Evolutionary conservation across 768 basidiomycete species (phyloP), one percentile per base, ranked within the genome.

Genomic region (Tulasnella sp.): DNA sequence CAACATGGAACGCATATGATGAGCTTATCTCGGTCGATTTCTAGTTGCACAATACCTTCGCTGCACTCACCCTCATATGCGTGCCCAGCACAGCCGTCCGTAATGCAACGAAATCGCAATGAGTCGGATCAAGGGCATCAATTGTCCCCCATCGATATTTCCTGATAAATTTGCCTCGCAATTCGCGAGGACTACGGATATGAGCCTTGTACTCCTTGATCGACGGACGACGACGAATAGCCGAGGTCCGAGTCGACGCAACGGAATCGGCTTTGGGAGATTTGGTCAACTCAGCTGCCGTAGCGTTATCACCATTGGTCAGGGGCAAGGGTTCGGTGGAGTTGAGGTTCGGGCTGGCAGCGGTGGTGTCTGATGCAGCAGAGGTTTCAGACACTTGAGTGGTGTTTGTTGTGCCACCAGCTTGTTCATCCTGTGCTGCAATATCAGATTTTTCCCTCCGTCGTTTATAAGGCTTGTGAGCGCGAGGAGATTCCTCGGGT

Each of bases 101-200:
- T 70, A 96, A 73, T 63, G 86, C 83, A 41, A 85, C 79, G 69
- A 91, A 93, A 71, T 96, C 93, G 65, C 88, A 92, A 64, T 95
- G 91, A 27, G 76, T 77, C 54, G 90, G 88, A 70, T 89, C 77
- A 51, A 93, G 79, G 58, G 93, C 89, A 70, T 92, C 87, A 61
- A 94, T 78, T 47, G 79, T 85, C 34, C 93, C 93, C 92, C 92
- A 95, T 65, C 89, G 74, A 70, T 86, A 94, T 68, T 80, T 83
- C 63, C 91, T 75, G 32, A 80, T 75, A 68, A 91, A 91, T 56
- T 85, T 76, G 51, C 88, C 86, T 71, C 78, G 80, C 68, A 89
- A 71, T 72, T 60, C 51, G 15, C 32, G 19, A 4, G 56, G 63
- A 17, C 38, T 51, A 17, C 69, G 67, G 32, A 61, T 61, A 4